phyloP scores from a whole-genome alignment of 192 early-diverging fungal genomes.

The Coemansia sp. region DNA sequence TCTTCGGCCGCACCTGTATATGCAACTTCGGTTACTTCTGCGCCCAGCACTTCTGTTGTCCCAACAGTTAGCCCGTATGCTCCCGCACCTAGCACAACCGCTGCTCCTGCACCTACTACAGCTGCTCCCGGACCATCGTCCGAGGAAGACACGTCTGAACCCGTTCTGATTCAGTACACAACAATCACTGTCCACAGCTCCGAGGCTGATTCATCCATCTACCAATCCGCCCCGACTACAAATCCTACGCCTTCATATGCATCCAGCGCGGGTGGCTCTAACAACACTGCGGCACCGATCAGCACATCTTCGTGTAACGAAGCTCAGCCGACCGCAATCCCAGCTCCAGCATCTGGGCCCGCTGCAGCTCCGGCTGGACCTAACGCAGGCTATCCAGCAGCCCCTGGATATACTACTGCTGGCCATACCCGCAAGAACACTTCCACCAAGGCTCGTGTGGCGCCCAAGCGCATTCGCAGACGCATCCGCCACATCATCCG shows the following conservation, averaged over 20 bases:
- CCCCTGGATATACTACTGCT: neutral
- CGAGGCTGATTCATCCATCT: neutral
- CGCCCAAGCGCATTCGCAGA: conserved; percentile 19
- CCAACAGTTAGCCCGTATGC: neutral
- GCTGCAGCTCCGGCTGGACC: neutral
- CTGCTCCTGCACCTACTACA: neutral
- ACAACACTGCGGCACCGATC: too few relatives aligned
- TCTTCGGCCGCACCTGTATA: neutral
- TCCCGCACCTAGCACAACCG: conserved; percentile 1
- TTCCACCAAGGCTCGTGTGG: neutral
- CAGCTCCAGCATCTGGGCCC: neutral
- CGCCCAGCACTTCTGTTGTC: neutral
- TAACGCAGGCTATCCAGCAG: neutral
- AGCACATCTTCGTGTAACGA: too few relatives aligned
- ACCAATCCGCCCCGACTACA: neutral
- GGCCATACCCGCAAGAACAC: neutral
- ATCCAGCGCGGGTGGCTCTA: neutral
- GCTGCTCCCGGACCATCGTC: neutral
- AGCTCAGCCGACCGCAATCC: neutral
- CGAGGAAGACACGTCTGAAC: neutral
- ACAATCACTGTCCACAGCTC: neutral
- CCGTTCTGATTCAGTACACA: neutral
- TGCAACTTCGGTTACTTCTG: too few relatives aligned
- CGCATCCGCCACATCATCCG: conserved; percentile 14
- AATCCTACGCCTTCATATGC: neutral